A percentile compares a stretch with the other conserved stretches of the same genome.
phyloP scores from a whole-genome alignment of 108 stramenopile genomes.

The Hondaea fermentalgiana region DNA sequence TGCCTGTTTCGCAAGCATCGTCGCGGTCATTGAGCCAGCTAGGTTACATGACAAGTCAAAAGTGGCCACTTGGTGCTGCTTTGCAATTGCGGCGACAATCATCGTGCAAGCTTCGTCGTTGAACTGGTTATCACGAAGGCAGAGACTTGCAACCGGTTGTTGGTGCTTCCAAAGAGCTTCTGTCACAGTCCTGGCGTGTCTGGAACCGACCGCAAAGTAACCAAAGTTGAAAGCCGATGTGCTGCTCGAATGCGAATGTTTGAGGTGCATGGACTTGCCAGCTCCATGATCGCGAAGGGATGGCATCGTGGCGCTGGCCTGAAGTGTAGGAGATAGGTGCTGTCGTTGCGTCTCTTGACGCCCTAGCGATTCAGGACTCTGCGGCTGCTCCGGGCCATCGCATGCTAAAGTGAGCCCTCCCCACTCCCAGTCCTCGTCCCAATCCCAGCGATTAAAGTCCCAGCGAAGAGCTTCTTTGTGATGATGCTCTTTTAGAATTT shows the following conservation, averaged over 20 bases:
- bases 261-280: too few species aligned
- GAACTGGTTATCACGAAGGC: background rate
- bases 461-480: background rate
- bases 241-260: background rate
- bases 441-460: background rate
- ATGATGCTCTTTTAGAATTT: background rate
- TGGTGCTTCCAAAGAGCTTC: background rate
- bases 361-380: too few species aligned
- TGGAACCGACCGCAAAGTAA: background rate
- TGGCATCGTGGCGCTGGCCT: too few species aligned
- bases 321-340: too few species aligned
- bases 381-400: background rate
- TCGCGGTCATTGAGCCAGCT: background rate
- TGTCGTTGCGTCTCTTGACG: too few species aligned
- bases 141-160: background rate
- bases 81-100: background rate
- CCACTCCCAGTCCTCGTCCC: background rate
- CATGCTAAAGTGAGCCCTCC: background rate
- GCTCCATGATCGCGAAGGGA: too few species aligned
- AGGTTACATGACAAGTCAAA: background rate
- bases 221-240: background rate
- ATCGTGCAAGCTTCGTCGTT: background rate
- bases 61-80: background rate
- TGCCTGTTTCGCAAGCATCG: background rate
- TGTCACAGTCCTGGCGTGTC: background rate